Percentiles rank a stretch among this genome's conserved stretches.
Conservation (phyloP, 2,329 filamentous ascomycete species). For the Fusarium sp. region DNA sequence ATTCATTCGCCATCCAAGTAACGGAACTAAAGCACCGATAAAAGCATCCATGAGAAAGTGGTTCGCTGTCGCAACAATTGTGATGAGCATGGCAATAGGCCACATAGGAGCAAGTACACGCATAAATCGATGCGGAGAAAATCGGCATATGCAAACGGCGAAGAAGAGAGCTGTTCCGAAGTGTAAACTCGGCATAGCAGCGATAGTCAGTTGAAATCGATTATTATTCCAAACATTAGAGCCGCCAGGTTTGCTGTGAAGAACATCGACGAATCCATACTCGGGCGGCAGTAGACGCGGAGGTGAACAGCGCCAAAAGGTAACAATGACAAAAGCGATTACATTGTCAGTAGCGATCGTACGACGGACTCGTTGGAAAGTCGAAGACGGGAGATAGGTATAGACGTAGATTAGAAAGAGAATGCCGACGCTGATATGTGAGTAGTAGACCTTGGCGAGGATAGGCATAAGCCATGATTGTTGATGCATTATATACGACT, state of each 20-base stretch:
- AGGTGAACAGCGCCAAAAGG: slow-evolving; percentile 61
- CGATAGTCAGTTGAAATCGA: slow-evolving; percentile 60
- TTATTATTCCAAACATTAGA: slow-evolving; percentile 58
- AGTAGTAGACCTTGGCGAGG: slow-evolving; percentile 59
- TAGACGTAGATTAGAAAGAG: slow-evolving; percentile 62
- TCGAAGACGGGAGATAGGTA: slow-evolving; percentile 55
- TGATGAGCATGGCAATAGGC: slow-evolving; percentile 57
- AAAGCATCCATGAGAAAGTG: slow-evolving; percentile 55
- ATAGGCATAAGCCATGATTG: slow-evolving; percentile 53
- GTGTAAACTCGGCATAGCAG: slow-evolving; percentile 62
- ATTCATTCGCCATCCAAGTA: slow-evolving; percentile 52
- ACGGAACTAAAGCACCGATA: slow-evolving; percentile 51
- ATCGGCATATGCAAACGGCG: slow-evolving; percentile 51
- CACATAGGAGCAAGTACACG: slow-evolving; percentile 55
- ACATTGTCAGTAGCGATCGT: slow-evolving; percentile 62
- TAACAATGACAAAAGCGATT: slow-evolving; percentile 61
- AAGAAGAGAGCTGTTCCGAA: slow-evolving; percentile 58
- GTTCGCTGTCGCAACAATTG: slow-evolving; percentile 56
- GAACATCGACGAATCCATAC: slow-evolving; percentile 61
- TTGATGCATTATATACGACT: slow-evolving; percentile 54
- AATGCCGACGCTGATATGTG: slow-evolving; percentile 59
- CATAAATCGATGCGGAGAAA: slow-evolving; percentile 55
- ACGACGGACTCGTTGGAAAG: slow-evolving; percentile 58
- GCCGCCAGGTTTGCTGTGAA: slow-evolving; percentile 51
- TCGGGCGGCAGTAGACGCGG: slow-evolving; percentile 60